Base-by-base conservation (phyloP, 768 basidiomycete species). In the Boletus tylopilopsis region DNA sequence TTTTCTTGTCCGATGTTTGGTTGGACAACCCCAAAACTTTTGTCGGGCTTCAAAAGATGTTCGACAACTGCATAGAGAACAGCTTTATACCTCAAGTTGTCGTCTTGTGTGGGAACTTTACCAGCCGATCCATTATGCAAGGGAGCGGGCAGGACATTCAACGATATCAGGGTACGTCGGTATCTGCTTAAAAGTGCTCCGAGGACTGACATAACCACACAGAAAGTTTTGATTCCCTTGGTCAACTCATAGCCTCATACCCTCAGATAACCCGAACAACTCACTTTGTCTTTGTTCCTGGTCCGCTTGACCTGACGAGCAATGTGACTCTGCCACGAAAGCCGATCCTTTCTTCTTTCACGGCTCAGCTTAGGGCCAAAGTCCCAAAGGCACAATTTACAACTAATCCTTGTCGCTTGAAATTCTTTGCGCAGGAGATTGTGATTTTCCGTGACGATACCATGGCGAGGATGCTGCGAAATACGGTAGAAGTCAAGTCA, bases 1-100 rank as follows among this genome's bases (percentile, higher is more conserved):
- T 96, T 68, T 83, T 96, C 61, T 75, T 98, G 33, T 98, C 96
- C 0, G 96, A 99, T 66, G 85, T 98, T 3, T 94, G 93, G 89
- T 76, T 99, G 21, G 95, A 99, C 69, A 83, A 90, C 55, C 84
- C 91, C 0, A 80, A 85, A 50, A 93, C 92, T 1, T 69, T 98
- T 5, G 64, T 73, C 5, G 92, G 90, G 5, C 75, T 99, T 12
- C 79, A 82, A 51, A 85, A 85, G 60, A 81, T 98, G 72, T 87
- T 98, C 54, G 89, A 94, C 56, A 87, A 92, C 58, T 92, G 91
- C 56, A 81, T 90, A 39, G 92, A 93, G 54, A 89, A 83, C 50
- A 82, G 74, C 50, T 93, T 87, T 67, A 85, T 94, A 50, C 96
- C 96, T 0, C 87, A 85, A 59, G 76, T 93, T 12, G 88, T 97